Evolutionary conservation across 1,284 basidiomycete species (phyloP), one percentile per base, ranked within the genome.

Genomic region (Marasmius sp.): DNA sequence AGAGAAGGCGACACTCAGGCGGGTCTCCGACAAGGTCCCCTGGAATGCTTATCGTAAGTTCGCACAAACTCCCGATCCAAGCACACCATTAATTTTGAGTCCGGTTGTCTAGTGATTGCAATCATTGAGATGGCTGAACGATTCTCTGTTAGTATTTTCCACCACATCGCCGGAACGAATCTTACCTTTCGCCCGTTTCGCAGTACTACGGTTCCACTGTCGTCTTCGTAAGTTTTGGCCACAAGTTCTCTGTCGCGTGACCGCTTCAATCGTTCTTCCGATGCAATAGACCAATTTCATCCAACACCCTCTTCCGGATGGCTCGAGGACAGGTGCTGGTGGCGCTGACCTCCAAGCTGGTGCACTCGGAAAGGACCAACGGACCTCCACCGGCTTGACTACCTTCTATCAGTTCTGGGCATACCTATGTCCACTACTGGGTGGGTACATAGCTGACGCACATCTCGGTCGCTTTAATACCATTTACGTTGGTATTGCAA

Each of bases 251-350:
- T 54, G 12, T n/a, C 52, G 33, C 22, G 41, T 43, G 39, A 45
- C 38, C 16, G 14, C 18, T 27, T 18, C 22, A n/a, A 33, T n/a
- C 6, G 6, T 6, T 10, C 27, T 10, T n/a, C 18, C 38, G 20
- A 18, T 47, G 14, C 33, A 11, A 27, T 22, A 89, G 86, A 86
- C 85, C 33, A 91, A 91, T 71, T 91, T 85, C 73, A 86, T 92
- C 57, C 89, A 91, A 69, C 83, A 85, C 63, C 81, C 82, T 0
- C 83, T 93, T 5, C 92, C 91, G 0, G 62, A 68, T 0, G 85
- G 84, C 47, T 92, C 89, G 6, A 80, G 72, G 41, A 91, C 91
- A 0, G 92, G 92, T 47, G 87, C 91, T 0, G 81, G 81, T 7
- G 81, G 82, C 6, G 59, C 70, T 3, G 41, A 73, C 59, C 82